Base-by-base conservation (phyloP, 23 red algal genomes). In the Pyropia haitanensis region DNA sequence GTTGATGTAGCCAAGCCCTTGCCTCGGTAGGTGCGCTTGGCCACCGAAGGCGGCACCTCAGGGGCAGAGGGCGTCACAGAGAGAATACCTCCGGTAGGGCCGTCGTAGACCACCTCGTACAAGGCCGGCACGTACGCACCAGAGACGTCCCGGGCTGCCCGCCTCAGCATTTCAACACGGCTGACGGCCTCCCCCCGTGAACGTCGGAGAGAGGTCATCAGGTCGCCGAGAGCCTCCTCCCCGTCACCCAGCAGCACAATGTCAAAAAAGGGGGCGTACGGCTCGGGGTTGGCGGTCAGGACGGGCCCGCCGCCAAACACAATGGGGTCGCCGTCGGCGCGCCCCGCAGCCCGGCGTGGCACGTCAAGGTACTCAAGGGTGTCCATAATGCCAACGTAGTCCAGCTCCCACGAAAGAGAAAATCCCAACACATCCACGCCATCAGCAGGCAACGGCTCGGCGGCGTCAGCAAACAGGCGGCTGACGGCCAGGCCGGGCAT, bases 291-390 rank as follows among this genome's bases (percentile, higher is more conserved):
- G 27, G 73, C 73, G 20, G 73, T 66, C 27, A 77, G 44, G 30
- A 77, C 73, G 21, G 73, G 73, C 12, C 73, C 73, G 63, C 73
- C 73, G 24, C 73, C 73, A 53, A 77, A 77, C 27, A 77, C 73
- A 21, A 77, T 16, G 8, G 73, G 73, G 32, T 58, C 22, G 10
- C 18, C 2, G 17, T 72, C 48, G 2, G 18, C 16, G 52, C 68
- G 68, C 8, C 20, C 31, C 12, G 51, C 68, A 7, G 48, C 21
- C n/a, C 73, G 60, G n/a, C 19, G 18, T 2, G 73, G 73, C 31
- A 77, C 51, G 62, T 39, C 73, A 22, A 77, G 33, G 33, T 18
- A 51, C 51, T 22, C 19, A 19, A 77, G 22, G 23, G 31, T 27
- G 32, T 26, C 26, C 25, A 77, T 53, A 28, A 77, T 65, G 58